These are phyloP conservation scores for Wolfiporia cocos DNA, from an alignment of 1,284 basidiomycete species.

Conservation along the genomic window DNA sequence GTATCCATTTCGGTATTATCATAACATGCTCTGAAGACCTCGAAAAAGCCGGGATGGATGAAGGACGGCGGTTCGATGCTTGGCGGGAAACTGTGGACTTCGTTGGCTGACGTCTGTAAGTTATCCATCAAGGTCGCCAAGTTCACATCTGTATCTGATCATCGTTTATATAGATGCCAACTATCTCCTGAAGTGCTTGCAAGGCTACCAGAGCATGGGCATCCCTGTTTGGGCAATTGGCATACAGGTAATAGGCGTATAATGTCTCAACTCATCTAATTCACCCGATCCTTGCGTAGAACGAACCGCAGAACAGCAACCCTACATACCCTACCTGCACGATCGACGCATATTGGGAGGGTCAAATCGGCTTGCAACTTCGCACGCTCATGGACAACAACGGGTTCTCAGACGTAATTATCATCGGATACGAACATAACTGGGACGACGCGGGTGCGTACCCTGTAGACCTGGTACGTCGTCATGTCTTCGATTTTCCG, in stretches of 20 bases:
- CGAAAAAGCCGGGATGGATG: conserved; percentile 46
- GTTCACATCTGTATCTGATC: too few species aligned
- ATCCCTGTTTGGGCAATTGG: conserved; percentile 37
- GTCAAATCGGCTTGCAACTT: conserved; percentile 34
- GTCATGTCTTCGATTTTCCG: neutral
- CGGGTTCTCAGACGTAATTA: conserved; percentile 35
- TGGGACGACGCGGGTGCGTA: conserved; percentile 45
- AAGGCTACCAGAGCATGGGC: conserved; percentile 38
- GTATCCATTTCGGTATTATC: too few species aligned
- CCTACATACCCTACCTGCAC: conserved; percentile 37
- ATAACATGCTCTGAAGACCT: too few species aligned
- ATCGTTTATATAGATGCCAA: too few species aligned
- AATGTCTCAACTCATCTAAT: too few species aligned
- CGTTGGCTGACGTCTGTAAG: conserved; percentile 32
- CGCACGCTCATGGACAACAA: conserved; percentile 39
- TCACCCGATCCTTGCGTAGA: conserved; percentile 29
- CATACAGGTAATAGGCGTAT: conserved; percentile 28
- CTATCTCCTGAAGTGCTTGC: conserved; percentile 37
- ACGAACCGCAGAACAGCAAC: conserved; percentile 43
- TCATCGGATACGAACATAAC: conserved; percentile 46
- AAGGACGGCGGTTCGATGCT: conserved; percentile 38
- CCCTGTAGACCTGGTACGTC: conserved; percentile 37
- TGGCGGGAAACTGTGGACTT: conserved; percentile 35
- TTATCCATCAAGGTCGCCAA: too few species aligned
- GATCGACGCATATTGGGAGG: conserved; percentile 33